phyloP scores from a whole-genome alignment of 192 early-diverging fungal genomes.

The Polychytrium aggregatum region DNA sequence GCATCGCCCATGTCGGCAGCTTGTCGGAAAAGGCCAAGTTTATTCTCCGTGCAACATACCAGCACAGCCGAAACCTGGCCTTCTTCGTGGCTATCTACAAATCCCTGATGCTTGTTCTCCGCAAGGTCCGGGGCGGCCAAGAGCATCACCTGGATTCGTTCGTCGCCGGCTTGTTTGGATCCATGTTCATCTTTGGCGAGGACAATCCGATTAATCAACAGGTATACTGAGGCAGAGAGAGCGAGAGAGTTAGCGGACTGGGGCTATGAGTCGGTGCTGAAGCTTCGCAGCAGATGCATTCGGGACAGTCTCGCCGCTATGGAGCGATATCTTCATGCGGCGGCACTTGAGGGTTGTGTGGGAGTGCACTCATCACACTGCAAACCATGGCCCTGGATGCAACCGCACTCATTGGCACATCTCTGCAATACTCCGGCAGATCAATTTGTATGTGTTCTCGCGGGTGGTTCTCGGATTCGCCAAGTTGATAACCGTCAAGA shows the following conservation, averaged over 20 bases:
- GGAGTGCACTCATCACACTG: no score
- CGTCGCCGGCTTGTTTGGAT: conserved; percentile 80
- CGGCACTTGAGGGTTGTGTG: no score
- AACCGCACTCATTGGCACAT: no score
- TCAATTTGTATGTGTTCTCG: conserved; percentile 88
- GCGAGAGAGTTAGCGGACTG: no score
- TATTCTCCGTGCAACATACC: conserved; percentile 77
- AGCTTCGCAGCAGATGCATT: no score
- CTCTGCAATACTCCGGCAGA: conserved; percentile 33
- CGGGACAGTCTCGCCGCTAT: no score
- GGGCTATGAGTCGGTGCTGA: no score
- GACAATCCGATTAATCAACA: conserved; percentile 95
- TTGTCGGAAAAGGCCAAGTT: conserved; percentile 60
- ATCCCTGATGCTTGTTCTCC: conserved; percentile 68
- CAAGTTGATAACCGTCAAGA: conserved; percentile 67
- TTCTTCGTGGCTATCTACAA: conserved; percentile 94
- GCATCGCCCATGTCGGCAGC: conserved; percentile 22
- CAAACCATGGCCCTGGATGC: no score
- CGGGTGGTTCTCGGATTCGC: conserved; percentile 79
- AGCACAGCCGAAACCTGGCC: conserved; percentile 80
- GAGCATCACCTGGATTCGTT: conserved; percentile 73
- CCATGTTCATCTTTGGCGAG: conserved; percentile 88
- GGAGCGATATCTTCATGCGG: no score
- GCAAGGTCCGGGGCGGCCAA: conserved; percentile 59
- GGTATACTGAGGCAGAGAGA: no score